Evolutionary conservation across 371 early-diverging fungal genomes (phyloP).

Genomic region (Mucor piriformis): DNA sequence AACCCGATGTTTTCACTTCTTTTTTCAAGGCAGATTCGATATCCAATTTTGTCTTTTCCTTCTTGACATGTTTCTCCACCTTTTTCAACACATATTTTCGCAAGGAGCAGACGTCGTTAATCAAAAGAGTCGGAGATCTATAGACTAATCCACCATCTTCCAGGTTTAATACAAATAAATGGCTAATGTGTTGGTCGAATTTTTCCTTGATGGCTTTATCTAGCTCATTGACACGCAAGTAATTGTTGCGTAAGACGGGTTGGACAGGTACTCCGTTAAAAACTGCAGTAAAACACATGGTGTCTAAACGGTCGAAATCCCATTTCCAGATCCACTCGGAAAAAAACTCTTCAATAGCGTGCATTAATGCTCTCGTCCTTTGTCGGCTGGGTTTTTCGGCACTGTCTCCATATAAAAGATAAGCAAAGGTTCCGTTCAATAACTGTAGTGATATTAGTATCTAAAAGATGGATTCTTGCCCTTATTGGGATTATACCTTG

Average conservation of each 20-base stretch:
- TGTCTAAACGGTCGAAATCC: conserved; percentile 63
- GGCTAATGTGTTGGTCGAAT: conserved; percentile 36
- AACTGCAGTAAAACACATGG: conserved; percentile 39
- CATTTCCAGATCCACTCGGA: conserved; percentile 68
- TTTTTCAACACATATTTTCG: conserved; percentile 35
- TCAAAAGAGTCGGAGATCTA: conserved; percentile 33
- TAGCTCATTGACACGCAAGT: conserved; percentile 32
- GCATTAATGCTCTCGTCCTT: conserved; percentile 45
- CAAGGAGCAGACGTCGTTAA: conserved; percentile 36
- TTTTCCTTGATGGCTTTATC: conserved; percentile 23
- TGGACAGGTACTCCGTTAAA: conserved; percentile 52
- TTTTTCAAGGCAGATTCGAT: conserved; percentile 15
- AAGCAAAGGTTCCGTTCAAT: conserved; percentile 49
- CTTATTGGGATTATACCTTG: conserved; percentile 37
- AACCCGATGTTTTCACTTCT: conserved; percentile 19
- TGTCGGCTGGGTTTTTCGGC: conserved; percentile 36
- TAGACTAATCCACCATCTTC: conserved; percentile 43
- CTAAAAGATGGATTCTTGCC: neutral
- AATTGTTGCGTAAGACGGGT: conserved; percentile 35
- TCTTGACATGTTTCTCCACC: conserved; percentile 33
- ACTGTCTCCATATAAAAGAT: conserved; percentile 28
- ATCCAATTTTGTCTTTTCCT: conserved; percentile 21
- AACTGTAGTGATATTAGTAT: conserved; percentile 17
- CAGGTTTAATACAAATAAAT: conserved; percentile 46
- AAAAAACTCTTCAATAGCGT: conserved; percentile 64